phyloP scores from a whole-genome alignment of 176 grass and related monocot species.

The Raddia distichophylla region DNA sequence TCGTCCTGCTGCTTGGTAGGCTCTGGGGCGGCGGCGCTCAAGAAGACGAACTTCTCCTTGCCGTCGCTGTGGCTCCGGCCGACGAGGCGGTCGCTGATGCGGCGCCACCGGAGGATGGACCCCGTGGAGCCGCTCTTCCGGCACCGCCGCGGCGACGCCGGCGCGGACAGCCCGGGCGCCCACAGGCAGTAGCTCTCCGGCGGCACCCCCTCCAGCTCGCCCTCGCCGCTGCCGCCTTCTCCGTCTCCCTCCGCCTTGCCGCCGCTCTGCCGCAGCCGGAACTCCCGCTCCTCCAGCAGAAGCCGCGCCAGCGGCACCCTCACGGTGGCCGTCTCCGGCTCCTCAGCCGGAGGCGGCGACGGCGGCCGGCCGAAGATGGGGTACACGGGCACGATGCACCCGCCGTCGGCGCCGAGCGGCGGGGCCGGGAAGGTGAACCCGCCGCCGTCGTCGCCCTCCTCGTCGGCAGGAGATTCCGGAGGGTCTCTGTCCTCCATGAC shows the following conservation, averaged over 20 bases:
- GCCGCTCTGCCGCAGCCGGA: slow-evolving; percentile 39
- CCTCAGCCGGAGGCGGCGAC: slow-evolving; percentile 22
- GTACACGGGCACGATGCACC: slow-evolving; percentile 62
- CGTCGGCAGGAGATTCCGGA: neutral
- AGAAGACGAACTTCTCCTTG: slow-evolving; percentile 96
- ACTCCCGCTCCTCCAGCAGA: slow-evolving; percentile 72
- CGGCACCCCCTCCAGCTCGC: slow-evolving; percentile 67
- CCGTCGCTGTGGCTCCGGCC: slow-evolving; percentile 94
- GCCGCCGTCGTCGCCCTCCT: neutral
- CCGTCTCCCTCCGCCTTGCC: neutral
- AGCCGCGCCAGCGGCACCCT: slow-evolving; percentile 63
- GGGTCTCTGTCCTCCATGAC: slow-evolving; percentile 43
- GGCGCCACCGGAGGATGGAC: slow-evolving; percentile 76
- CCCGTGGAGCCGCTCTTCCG: slow-evolving; percentile 89
- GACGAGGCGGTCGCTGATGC: slow-evolving; percentile 80
- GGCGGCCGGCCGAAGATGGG: slow-evolving; percentile 67
- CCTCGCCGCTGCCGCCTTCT: slow-evolving; percentile 9
- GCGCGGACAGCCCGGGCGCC: slow-evolving; percentile 52
- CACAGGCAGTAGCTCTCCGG: slow-evolving; percentile 83
- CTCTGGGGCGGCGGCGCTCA: slow-evolving; percentile 31
- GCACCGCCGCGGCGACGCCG: slow-evolving; percentile 56
- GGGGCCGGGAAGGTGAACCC: slow-evolving; percentile 52
- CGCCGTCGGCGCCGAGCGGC: slow-evolving; percentile 29
- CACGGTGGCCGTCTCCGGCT: slow-evolving; percentile 42
- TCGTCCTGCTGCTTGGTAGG: slow-evolving; percentile 18